Base-by-base conservation (phyloP, 345 rosid species). In the Brassica carinata region DNA sequence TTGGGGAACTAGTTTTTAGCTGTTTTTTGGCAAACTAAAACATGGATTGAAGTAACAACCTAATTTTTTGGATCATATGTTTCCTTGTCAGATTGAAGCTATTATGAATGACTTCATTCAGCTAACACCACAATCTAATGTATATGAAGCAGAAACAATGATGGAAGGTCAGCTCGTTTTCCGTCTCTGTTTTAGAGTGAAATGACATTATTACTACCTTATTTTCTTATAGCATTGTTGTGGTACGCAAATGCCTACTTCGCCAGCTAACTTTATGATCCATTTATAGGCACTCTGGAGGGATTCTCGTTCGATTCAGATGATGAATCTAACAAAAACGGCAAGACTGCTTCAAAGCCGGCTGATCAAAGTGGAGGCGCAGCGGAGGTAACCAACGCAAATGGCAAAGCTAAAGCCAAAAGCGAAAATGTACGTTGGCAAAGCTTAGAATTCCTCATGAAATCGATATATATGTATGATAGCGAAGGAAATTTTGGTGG, bases 61-160 rank as follows among this genome's bases (percentile, higher is more conserved):
- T 82, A 34, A 65, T 38, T 14, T n/a, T 43, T 71, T 23, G 61
- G 57, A 75, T 62, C 31, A 57, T 65, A 63, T 78, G 59, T 74
- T 79, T 71, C 69, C 29, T 79, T 61, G 30, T 77, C 94, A 90
- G 98, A 85, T 93, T 65, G 97, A 96, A 85, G 96, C 98, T 70
- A 92, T 93, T 76, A 92, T 93, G 94, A 85, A 91, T 82, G 97
- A 96, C 83, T 93, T 90, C 83, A 89, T 96, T 81, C 97, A 93
- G 87, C 87, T 93, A 71, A 93, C 85, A 78, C 93, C 98, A 36
- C 89, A 87, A 64, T 90, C 96, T 13, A 92, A 93, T 81, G 94
- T 92, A 78, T 88, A 81, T 14, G 96, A 90, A 86, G 88, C 94
- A 27, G 98, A 93, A 85, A 96, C 98, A 55, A 92, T 93, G 97